Evolutionary conservation across 108 stramenopile species (phyloP).

Genomic region (Cyclotella kingstonii): DNA sequence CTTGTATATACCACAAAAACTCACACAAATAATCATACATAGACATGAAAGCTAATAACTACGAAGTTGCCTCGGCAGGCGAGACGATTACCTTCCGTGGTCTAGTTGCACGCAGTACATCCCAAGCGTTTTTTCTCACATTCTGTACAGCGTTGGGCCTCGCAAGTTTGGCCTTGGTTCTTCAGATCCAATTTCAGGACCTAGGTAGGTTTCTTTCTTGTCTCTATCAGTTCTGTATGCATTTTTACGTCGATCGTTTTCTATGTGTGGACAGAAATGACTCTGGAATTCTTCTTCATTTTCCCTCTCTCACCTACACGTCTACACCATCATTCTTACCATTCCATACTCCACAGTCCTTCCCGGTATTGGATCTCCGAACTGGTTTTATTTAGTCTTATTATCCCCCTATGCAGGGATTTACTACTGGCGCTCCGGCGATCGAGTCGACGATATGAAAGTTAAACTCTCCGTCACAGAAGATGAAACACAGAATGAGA

Average conservation of each 20-base stretch:
- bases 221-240: background rate
- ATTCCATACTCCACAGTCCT: conserved; percentile 22
- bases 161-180: conserved; percentile 85
- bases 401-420: conserved; percentile 91
- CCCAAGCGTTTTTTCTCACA: conserved; percentile 90
- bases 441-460: conserved; percentile 81
- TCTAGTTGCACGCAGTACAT: conserved; percentile 69
- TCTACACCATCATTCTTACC: background rate
- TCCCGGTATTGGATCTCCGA: conserved; percentile 71
- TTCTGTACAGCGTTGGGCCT: conserved; percentile 89
- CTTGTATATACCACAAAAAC: too few relatives aligned
- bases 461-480: conserved; percentile 78
- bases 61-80: conserved; percentile 88
- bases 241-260: conserved; percentile 23
- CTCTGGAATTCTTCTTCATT: background rate
- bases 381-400: conserved; percentile 80
- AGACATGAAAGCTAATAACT: conserved; percentile 95
- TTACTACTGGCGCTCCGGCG: conserved; percentile 93
- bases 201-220: conserved; percentile 31
- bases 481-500: conserved; percentile 84
- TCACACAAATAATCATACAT: background rate
- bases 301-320: background rate
- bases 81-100: conserved; percentile 92
- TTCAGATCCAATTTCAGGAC: conserved; percentile 85
- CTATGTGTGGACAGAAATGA: background rate